Evolutionary conservation across 768 basidiomycete genomes (phyloP), one percentile per base, ranked within the genome.

Genomic region (Pholiota conissans): DNA sequence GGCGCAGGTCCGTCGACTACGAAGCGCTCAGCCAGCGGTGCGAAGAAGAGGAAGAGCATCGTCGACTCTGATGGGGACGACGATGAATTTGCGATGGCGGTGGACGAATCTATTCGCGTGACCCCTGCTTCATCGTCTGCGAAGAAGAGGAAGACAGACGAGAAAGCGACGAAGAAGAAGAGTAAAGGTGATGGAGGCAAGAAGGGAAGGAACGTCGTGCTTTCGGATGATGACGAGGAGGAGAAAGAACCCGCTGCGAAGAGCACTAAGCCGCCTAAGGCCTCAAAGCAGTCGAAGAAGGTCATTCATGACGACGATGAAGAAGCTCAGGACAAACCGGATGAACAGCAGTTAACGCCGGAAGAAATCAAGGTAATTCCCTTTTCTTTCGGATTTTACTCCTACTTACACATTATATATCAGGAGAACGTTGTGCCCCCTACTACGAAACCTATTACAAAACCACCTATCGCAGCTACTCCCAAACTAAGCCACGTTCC

Each of bases 191-290:
- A 70, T 59, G 51, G 50, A 49, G 51, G 61, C 51, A 60, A 59
- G 52, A 73, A 69, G 47, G 59, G 62, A 20, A 71, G 63, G 54
- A 64, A 63, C 20, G 61, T 71, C 35, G 50, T 73, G 26, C 56
- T 69, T 24, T 72, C 74, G 28, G 76, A 76, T 18, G 69, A 74
- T 20, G 73, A 75, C 14, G 69, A 69, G 26, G 37, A 58, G 40
- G 58, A 65, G 49, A 39, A 62, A 57, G 37, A 52, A 53, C 24
- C 34, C 40, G 28, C 9, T 14, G n/a, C 9, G 16, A 57, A 59
- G 39, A 1, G 51, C 11, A 51, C 54, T 30, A 55, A 49, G 26
- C n/a, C 40, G 8, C 20, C 51, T 28, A 42, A 54, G 24, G 7
- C 42, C 18, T 45, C 50, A 24, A 67, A 72, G 32, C 56, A 39